Evolutionary conservation across 331 rosid genomes (phyloP), one percentile per base, ranked within the genome.

Genomic region (Cydonia oblonga): DNA sequence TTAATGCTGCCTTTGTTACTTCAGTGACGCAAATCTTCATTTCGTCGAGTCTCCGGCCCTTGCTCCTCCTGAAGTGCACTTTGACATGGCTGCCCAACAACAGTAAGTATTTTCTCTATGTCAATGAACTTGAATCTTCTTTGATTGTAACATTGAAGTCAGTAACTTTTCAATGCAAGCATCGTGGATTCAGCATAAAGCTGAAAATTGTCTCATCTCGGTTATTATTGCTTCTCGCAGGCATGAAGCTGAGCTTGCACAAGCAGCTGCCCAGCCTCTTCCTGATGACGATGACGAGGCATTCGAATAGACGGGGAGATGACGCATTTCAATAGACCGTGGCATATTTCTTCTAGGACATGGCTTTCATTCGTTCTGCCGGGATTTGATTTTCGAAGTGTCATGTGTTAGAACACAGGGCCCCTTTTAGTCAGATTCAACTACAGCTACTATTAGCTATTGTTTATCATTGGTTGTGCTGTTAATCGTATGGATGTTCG

Each of bases 11-110:
- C 67, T n/a, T n/a, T 80, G 28, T 77, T 32, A 56, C 74, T 75
- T 29, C 68, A 88, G 93, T 77, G 88, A 88, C 35, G 8, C 84
- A 28, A 19, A 61, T 67, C 89, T 89, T 72, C 88, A 86, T 78
- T 89, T 89, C 52, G 95, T 86, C 26, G 91, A 89, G 83, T 84
- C 86, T 84, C 95, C 95, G 26, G 95, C 95, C 32, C 91, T 89
- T 81, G 95, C 91, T 73, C 95, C 95, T 49, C 95, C 89, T 0
- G 89, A 89, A 24, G 91, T 86, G 26, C 83, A 71, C 15, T 44
- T 86, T 49, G 91, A 86, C 75, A 32, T 80, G 72, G 82, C 81
- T 19, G 61, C 82, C 33, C 93, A 88, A 63, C 84, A 82, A 76
- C 54, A 73, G 93, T 84, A 80, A 72, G 87, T 12, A 33, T 40